A percentile compares a stretch with the other conserved stretches of the same genome.
Evolutionary conservation across 768 basidiomycete species (phyloP).

Genomic region (Omphalotus guepiniiformis): DNA sequence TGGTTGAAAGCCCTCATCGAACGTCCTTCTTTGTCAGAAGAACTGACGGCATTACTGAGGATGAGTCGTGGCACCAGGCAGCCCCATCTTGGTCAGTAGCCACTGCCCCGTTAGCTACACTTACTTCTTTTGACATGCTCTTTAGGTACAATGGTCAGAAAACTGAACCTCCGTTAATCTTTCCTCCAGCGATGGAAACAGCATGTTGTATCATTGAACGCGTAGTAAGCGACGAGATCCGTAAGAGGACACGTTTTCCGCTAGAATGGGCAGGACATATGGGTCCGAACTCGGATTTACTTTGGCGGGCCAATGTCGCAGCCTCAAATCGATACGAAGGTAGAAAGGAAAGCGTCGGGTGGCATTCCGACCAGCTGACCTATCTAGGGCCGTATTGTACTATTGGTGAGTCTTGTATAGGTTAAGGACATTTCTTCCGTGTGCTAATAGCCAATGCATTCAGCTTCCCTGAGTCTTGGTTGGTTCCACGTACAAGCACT

Average conservation of each 20-base stretch:
- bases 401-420: conserved; percentile 32
- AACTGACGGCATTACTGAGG: conserved; percentile 36
- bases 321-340: conserved; percentile 84
- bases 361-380: conserved; percentile 78
- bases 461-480: conserved; percentile 78
- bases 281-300: conserved; percentile 15
- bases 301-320: conserved; percentile 81
- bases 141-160: conserved; percentile 75
- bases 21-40: conserved; percentile 71
- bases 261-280: conserved; percentile 54
- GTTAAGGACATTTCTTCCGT: neutral
- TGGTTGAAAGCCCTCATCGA: conserved; percentile 83
- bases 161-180: conserved; percentile 50
- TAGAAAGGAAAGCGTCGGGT: conserved; percentile 76
- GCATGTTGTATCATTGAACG: conserved; percentile 69
- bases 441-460: neutral
- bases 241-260: conserved; percentile 52
- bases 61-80: conserved; percentile 62
- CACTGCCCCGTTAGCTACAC: too few species aligned
- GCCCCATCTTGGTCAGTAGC: conserved; percentile 68
- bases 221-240: conserved; percentile 68
- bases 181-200: conserved; percentile 71
- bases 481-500: conserved; percentile 12
- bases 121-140: conserved; percentile 5
- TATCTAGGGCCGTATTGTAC: conserved; percentile 83